Conservation (phyloP, 345 rosid species). For the Melaleuca quinquenervia region DNA sequence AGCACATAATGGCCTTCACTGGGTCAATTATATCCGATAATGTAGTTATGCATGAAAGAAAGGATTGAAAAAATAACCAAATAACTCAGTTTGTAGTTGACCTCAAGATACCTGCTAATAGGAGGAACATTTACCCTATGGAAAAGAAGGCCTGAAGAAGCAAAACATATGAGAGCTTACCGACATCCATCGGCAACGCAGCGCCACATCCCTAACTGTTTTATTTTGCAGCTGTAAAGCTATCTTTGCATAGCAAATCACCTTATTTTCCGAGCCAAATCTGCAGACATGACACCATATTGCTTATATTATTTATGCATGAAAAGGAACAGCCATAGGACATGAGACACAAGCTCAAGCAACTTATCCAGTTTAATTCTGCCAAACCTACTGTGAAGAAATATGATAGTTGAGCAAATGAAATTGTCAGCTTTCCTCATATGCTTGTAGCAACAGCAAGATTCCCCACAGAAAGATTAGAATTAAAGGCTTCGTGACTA, state of each 20-base stretch:
- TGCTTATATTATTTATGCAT: neutral
- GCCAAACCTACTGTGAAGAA: neutral
- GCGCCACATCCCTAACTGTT: conserved; percentile 69
- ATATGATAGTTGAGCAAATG: neutral
- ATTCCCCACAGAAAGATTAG: neutral
- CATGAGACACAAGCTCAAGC: neutral
- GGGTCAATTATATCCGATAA: neutral
- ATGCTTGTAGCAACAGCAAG: neutral
- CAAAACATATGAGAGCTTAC: conserved; percentile 13
- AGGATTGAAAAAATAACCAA: neutral
- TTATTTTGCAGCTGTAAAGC: conserved; percentile 39
- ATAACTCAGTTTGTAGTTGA: neutral
- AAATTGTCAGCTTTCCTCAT: neutral
- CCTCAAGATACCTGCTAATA: neutral
- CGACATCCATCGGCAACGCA: conserved; percentile 66
- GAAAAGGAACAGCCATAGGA: neutral
- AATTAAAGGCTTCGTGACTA: neutral
- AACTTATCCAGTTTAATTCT: neutral
- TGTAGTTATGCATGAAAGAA: neutral
- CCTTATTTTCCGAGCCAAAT: conserved; percentile 17
- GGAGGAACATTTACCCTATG: neutral
- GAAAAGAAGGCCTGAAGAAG: neutral
- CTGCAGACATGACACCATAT: conserved; percentile 18
- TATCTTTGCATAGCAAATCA: conserved; percentile 53
- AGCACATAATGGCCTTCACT: neutral